Evolutionary conservation across 2,329 filamentous ascomycete species (phyloP), one percentile per base, ranked within the genome.

Genomic region (Venturia pyrina): DNA sequence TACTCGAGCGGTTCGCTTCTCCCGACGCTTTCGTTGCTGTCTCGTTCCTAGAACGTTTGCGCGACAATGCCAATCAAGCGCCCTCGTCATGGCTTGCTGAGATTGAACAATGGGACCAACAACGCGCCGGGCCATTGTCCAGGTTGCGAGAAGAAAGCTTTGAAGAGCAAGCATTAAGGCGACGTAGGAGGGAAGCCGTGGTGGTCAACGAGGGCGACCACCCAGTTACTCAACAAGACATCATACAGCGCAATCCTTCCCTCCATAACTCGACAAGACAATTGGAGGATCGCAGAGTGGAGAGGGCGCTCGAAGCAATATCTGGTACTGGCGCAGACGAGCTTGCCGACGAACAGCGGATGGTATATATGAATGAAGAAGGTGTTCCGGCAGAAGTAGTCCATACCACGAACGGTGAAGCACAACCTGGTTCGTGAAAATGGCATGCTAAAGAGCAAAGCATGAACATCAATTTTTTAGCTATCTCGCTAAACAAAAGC

Each of bases 171-270:
- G 84, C 88, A 64, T 80, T 93, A 67, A 81, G 91, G 67, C 83
- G 92, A 69, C 83, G 90, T 62, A 84, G 93, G 72, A 83, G 92
- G 69, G 91, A 96, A 78, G 92, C 91, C 5, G 93, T 97, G 85
- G 92, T 97, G 24, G 80, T 96, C 66, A 93, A 92, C 71, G 91
- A 96, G 72, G 90, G 90, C n/a, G 90, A 85, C 28, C 83, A 88
- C 41, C 89, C 90, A 1, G 75, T 96, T 57, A 86, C 84, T 4
- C 84, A 86, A 68, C 85, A 86, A 57, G 90, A 96, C 73, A 96
- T 96, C 44, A 90, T 93, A 64, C 88, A 95, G 74, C 66, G 74
- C 44, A 70, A 72, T 46, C 48, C 41, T 37, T 40, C 43, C 1
- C 44, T 34, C 11, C 48, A 56, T 10, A 64, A 64, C 17, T 8